Base-by-base conservation (phyloP, 177 flowering plant species). In the Viscum album region DNA sequence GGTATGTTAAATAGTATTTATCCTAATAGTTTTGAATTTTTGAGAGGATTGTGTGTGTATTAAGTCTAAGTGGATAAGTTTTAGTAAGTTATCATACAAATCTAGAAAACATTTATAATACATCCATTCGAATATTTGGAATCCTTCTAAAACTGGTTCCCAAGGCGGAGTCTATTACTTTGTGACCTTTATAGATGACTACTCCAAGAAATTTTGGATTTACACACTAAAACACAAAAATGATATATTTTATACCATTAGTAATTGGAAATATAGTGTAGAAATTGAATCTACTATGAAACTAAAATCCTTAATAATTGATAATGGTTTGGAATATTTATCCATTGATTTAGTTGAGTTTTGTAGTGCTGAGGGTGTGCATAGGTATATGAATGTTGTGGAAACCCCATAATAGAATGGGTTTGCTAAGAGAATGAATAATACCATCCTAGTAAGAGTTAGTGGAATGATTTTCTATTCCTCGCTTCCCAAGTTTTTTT, bases 381-480 rank as follows among this genome's bases (percentile, higher is more conserved):
- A 8, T 29, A 19, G 64, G 24, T 34, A 61, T 28, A 32, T 28
- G 28, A 61, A 6, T 4, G 32, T 28, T 15, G 31, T 6, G 32
- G 19, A 61, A 28, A 61, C 64, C 4, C 64, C 64, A 8, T 23
- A 61, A 34, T 24, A 61, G 26, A 61, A 61, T 61, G 64, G 64
- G 28, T 11, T 61, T 3, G 35, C 16, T 10, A 23, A 61, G 64
- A 8, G 26, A 4, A 61, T 61, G 32, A 61, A 61, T 61, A 8
- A 28, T 5, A 61, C 64, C 28, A 5, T 61, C 4, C 32, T 28
- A 23, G 33, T 28, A 34, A 61, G 64, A 12, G 32, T 4, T 17
- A 7, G 64, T 19, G 28, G 34, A 19, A 61, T 61, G 64, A 11
- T 61, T 24, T 61, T 34, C 12, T 28, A 61, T 61, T 32, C 35